Evolutionary conservation across 2,329 filamentous ascomycete genomes (phyloP), one percentile per base, ranked within the genome.

Genomic region (Byssothecium circinans): DNA sequence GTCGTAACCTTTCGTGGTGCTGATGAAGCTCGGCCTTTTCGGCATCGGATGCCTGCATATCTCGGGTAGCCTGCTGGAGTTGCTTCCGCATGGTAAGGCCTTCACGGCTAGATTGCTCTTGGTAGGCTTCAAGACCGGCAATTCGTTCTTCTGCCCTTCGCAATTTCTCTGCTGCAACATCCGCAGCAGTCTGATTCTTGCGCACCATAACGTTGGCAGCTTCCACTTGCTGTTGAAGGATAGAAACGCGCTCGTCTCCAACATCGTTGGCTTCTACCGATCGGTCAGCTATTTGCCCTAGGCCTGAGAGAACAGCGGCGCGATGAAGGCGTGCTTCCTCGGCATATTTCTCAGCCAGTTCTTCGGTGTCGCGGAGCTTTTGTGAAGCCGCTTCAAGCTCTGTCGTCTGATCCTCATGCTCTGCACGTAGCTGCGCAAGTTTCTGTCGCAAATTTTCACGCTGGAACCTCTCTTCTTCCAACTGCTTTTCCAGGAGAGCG

Each of bases 101-200:
- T 71, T 99, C 95, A 36, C 94, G 84, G 71, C 91, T 97, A 3
- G 91, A 88, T 72, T 99, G 94, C 67, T 99, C 94, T 73, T 99
- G 94, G 69, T 97, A 97, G 22, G 91, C 89, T 70, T 99, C 94
- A 3, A 99, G 81, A 6, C 94, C 94, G 4, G 94, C 95, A 68
- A 99, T 97, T 34, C 94, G 86, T 75, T 97, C 95, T 73, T 99
- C 95, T 3, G 94, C 94, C 49, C 87, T 87, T 43, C 94, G 87
- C 43, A 99, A 79, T 68, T 91, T 95, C 65, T 96, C 91, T 0
- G 90, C 87, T 2, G 91, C 91, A 20, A 80, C 75, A 68, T 99
- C 90, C 1, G 91, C 92, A 49, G 95, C 91, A 51, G 86, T 81
- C 69, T 96, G 91, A 60, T 96, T 95, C 64, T 90, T 90, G 69